A percentile compares a stretch with the other conserved stretches of the same genome.
These are phyloP conservation scores for Lignosus rhinocerotis DNA, from an alignment of 1,284 basidiomycete genomes.

Conservation along the genomic window DNA sequence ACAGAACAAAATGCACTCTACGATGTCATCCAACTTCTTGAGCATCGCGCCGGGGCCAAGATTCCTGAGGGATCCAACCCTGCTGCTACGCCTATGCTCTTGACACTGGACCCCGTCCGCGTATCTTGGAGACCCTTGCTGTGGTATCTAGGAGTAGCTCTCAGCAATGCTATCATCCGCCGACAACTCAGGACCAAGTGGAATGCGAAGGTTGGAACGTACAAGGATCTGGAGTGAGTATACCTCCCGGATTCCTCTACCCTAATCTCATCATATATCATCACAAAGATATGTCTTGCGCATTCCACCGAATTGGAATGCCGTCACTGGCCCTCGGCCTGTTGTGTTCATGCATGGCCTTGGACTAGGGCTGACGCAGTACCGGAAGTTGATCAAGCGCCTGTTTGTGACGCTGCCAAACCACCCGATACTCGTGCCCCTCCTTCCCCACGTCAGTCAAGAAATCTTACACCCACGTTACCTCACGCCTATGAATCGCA, in stretches of 20 bases:
- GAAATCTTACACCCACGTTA: slow-evolving; percentile 76
- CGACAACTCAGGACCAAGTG: slow-evolving; percentile 46
- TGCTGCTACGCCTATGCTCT: slow-evolving; percentile 57
- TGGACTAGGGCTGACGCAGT: slow-evolving; percentile 78
- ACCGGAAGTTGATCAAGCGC: slow-evolving; percentile 50
- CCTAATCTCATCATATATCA: neutral
- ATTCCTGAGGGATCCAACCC: slow-evolving; percentile 67
- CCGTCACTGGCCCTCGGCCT: slow-evolving; percentile 57
- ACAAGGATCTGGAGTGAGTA: slow-evolving; percentile 65
- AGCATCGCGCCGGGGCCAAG: slow-evolving; percentile 70
- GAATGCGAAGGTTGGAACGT: slow-evolving; percentile 48
- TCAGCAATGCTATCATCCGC: slow-evolving; percentile 53
- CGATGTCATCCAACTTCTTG: slow-evolving; percentile 60
- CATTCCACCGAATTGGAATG: slow-evolving; percentile 66
- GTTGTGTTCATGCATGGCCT: slow-evolving; percentile 87
- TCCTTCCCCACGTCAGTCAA: slow-evolving; percentile 87
- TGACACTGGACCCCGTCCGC: slow-evolving; percentile 80
- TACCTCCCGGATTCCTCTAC: neutral
- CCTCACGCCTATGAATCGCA: slow-evolving; percentile 66
- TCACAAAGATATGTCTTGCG: slow-evolving; percentile 69
- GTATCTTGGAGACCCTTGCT: slow-evolving; percentile 70
- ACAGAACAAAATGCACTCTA: slow-evolving; percentile 53
- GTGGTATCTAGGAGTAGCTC: slow-evolving; percentile 66
- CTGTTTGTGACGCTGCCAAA: slow-evolving; percentile 58
- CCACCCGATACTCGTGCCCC: slow-evolving; percentile 75